Evolutionary conservation across 2,329 filamentous ascomycete species (phyloP).

Genomic region (Apiospora malaysiana): DNA sequence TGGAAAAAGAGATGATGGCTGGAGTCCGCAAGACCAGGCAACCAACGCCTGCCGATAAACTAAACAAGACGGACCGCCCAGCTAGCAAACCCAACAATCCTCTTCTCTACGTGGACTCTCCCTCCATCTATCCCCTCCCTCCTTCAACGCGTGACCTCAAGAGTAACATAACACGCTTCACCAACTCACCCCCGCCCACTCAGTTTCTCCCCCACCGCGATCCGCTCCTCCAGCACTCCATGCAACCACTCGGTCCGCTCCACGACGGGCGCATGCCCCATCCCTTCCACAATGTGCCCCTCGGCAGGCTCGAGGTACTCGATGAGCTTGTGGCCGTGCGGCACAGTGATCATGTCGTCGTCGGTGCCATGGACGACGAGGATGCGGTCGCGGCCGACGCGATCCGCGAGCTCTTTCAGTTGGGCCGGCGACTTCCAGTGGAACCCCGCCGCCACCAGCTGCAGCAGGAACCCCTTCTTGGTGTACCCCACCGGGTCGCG

Average conservation of each 20-base stretch:
- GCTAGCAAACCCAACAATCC: background rate
- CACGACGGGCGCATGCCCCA: slow-evolving; percentile 77
- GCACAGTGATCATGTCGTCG: slow-evolving; percentile 79
- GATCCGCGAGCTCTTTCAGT: slow-evolving; percentile 68
- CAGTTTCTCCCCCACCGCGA: slow-evolving; percentile 59
- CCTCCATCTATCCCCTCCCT: slow-evolving; percentile 10
- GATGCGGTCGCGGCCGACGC: slow-evolving; percentile 75
- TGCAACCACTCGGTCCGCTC: slow-evolving; percentile 77
- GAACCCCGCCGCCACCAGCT: slow-evolving; percentile 79
- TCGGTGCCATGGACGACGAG: slow-evolving; percentile 76
- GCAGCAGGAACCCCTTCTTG: slow-evolving; percentile 72
- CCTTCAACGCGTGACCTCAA: too few species aligned
- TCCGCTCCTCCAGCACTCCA: slow-evolving; percentile 60
- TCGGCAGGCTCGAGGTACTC: slow-evolving; percentile 66
- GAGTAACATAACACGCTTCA: too few species aligned
- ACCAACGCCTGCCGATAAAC: too few species aligned
- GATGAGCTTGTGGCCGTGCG: slow-evolving; percentile 73
- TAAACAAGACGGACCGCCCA: background rate
- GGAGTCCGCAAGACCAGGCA: too few species aligned
- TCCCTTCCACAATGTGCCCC: slow-evolving; percentile 68
- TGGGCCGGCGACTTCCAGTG: slow-evolving; percentile 76
- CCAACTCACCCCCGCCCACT: slow-evolving; percentile 36
- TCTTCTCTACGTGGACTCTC: background rate
- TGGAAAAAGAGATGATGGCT: too few species aligned
- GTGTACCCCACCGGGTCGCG: slow-evolving; percentile 65